A percentile compares a stretch with the other conserved stretches of the same genome.
phyloP scores from a whole-genome alignment of 495 filamentous ascomycete genomes.

The Xylaria scruposa region DNA sequence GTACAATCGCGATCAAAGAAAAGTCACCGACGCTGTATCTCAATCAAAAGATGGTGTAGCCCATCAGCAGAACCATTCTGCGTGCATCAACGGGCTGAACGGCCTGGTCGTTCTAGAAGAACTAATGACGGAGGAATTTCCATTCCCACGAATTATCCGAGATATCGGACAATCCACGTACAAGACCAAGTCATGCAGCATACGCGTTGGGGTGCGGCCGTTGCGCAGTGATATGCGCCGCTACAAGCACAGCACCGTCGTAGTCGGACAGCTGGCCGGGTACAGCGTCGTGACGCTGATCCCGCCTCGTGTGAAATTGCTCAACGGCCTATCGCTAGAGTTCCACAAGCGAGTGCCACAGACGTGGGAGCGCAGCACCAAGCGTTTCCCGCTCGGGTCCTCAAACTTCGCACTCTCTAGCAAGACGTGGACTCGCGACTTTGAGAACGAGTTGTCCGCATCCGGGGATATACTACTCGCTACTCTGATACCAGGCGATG shows the following conservation, averaged over 20 bases:
- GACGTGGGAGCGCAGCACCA: neutral
- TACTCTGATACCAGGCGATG: constrained; percentile 14
- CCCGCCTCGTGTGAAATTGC: neutral
- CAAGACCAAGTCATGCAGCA: constrained; percentile 10
- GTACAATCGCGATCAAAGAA: constrained; percentile 2
- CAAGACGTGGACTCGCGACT: constrained; percentile 9
- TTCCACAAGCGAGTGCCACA: constrained; percentile 5
- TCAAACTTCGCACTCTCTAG: neutral
- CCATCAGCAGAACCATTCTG: neutral
- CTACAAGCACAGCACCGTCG: neutral
- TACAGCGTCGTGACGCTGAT: constrained; percentile 15
- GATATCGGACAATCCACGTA: constrained; percentile 16
- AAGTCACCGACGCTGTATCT: neutral
- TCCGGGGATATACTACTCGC: constrained; percentile 10
- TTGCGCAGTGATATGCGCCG: neutral
- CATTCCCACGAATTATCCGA: constrained; percentile 17
- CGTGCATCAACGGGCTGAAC: neutral
- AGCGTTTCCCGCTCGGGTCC: neutral
- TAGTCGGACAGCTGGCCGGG: constrained; percentile 19
- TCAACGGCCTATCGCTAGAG: constrained; percentile 5
- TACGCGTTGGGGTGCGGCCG: constrained; percentile 15
- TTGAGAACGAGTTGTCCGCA: constrained; percentile 10
- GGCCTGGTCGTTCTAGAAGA: neutral
- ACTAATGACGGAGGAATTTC: constrained; percentile 11
- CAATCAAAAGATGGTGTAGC: too few relatives aligned